Evolutionary conservation across 2,329 filamentous ascomycete species (phyloP).

Genomic region (Cladosporium sp.): DNA sequence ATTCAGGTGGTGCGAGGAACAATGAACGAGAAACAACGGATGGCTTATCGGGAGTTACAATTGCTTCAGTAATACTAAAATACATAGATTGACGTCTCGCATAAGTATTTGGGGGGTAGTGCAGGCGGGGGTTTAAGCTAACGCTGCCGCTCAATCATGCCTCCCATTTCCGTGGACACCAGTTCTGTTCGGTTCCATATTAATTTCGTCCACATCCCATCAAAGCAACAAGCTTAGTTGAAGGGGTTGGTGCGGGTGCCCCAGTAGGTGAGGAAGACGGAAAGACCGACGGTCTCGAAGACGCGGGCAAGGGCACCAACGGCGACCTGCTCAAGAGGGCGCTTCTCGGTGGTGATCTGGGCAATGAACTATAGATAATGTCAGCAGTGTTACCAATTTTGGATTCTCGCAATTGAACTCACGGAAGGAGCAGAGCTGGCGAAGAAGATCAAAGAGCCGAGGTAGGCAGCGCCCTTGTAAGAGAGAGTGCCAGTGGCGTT

Average conservation of each 20-base stretch:
- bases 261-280: conserved; percentile 95
- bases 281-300: conserved; percentile 90
- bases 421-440: conserved; percentile 85
- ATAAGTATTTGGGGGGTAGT: neutral
- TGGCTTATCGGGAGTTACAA: conserved; percentile 11
- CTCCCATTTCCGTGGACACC: conserved; percentile 9
- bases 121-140: neutral
- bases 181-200: conserved; percentile 17
- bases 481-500: conserved; percentile 92
- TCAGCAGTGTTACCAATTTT: conserved; percentile 27
- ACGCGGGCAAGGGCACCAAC: conserved; percentile 81
- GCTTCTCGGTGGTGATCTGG: conserved; percentile 87
- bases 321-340: conserved; percentile 84
- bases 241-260: conserved; percentile 93
- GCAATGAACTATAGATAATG: conserved; percentile 66
- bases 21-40: neutral
- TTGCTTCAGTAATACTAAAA: conserved; percentile 18
- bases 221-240: conserved; percentile 55
- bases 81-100: conserved; percentile 19
- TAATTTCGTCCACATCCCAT: neutral
- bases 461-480: conserved; percentile 96
- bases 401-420: conserved; percentile 44
- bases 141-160: conserved; percentile 2
- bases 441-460: conserved; percentile 87
- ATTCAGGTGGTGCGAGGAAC: too few species aligned